Evolutionary conservation across 345 rosid genomes (phyloP), one percentile per base, ranked within the genome.

Genomic region (Punica granatum): DNA sequence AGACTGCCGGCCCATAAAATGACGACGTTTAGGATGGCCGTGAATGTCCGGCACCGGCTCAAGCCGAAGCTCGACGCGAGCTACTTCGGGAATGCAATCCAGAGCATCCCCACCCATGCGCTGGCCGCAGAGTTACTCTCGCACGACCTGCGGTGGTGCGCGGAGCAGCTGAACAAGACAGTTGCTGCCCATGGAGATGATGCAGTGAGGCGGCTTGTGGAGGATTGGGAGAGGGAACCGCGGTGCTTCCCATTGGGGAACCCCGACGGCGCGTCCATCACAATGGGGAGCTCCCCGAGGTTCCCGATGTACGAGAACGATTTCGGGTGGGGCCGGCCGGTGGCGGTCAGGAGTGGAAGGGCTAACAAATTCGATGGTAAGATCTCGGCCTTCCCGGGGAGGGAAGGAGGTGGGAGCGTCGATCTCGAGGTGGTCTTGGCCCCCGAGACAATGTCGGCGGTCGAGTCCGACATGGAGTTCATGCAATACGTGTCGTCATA

Each of bases 241-340:
- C 5, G 84, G 59, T 63, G 66, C 66, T 63, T 63, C 49, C 66
- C 66, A 7, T 41, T 63, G 32, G 66, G 66, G 43, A 63, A 63
- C 23, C 72, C 76, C 68, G 86, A 84, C 64, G 90, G 83, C 70
- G 84, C 86, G 1, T 6, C 85, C 26, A 77, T 88, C 70, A 79
- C 86, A 87, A 82, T 91, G 79, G 96, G 96, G 68, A 87, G 97
- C 69, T 91, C 96, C 0, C 96, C 97, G 4, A 81, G 97, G 70
- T 91, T 91, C 74, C 65, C 87, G 63, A 88, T 63, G 66, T 63
- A 63, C 49, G 66, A 63, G 21, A 63, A 63, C 49, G 66, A 63
- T 23, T 63, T 63, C 67, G 96, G 92, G 42, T 41, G 89, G 81
- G 97, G 97, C 13, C 83, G 87, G 75, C 92, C 87, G 23, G 12